Evolutionary conservation across 2,329 filamentous ascomycete species (phyloP).

Genomic region (Mycocentrospora acerina): DNA sequence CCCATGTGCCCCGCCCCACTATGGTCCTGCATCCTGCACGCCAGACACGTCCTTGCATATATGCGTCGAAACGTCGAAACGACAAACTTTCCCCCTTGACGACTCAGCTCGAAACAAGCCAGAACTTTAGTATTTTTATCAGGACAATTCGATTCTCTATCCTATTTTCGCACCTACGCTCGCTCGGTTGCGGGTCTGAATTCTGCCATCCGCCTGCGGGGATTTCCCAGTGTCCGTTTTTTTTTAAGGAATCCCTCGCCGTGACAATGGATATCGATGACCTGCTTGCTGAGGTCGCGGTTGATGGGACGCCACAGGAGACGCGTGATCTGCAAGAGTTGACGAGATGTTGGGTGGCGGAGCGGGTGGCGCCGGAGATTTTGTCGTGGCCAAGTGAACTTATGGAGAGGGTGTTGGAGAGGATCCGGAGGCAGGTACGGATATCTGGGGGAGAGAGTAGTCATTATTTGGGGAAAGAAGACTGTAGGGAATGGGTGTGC

Average conservation of each 20-base stretch:
- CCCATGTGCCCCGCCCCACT: conserved; percentile 6
- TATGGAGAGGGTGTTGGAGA: conserved; percentile 78
- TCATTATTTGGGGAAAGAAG: background rate
- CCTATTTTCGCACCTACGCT: too few species aligned
- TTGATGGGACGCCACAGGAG: conserved; percentile 53
- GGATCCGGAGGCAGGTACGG: conserved; percentile 41
- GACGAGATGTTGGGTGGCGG: conserved; percentile 90
- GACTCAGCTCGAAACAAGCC: too few species aligned
- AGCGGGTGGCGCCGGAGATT: conserved; percentile 87
- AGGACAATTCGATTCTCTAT: too few species aligned
- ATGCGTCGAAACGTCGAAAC: conserved; percentile 4
- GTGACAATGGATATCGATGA: conserved; percentile 52
- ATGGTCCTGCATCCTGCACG: conserved; percentile 10
- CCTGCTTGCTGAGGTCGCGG: conserved; percentile 54
- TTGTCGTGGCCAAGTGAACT: conserved; percentile 74
- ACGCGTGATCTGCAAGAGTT: conserved; percentile 81
- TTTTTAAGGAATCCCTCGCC: conserved; percentile 9
- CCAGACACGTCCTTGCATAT: conserved; percentile 4
- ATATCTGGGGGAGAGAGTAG: too few species aligned
- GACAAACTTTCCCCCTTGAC: background rate
- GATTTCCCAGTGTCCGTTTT: too few species aligned
- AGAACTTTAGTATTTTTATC: too few species aligned
- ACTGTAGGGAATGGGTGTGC: conserved; percentile 1
- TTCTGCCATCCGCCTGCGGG: too few species aligned
- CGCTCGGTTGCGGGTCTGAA: too few species aligned